phyloP scores from a whole-genome alignment of 306 rosid genomes.

The Purshia tridentata region DNA sequence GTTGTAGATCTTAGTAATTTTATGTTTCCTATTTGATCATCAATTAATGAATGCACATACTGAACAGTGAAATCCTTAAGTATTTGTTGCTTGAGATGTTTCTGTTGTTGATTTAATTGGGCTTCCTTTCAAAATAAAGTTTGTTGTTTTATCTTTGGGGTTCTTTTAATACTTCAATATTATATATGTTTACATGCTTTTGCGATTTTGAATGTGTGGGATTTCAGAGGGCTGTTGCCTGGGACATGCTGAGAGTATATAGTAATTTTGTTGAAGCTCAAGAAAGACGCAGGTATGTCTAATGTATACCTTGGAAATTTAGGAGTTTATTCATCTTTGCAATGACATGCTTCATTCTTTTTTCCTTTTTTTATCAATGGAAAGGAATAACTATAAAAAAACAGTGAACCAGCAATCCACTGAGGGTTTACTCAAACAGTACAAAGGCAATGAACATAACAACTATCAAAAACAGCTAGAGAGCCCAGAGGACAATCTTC shows the following conservation, averaged over 20 bases:
- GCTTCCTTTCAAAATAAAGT: neutral
- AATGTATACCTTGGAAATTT: neutral
- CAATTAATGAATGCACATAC: neutral
- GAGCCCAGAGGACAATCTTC: neutral
- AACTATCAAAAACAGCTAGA: neutral
- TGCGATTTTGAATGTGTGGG: conserved; percentile 14
- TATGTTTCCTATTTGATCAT: neutral
- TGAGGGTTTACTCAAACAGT: neutral
- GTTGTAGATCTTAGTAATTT: neutral
- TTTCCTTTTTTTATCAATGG: neutral
- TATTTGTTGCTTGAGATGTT: neutral
- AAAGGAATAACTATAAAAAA: neutral
- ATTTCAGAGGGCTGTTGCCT: conserved; percentile 80
- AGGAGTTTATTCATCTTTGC: conserved; percentile 14
- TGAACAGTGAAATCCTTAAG: neutral
- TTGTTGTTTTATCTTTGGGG: neutral
- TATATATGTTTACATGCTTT: neutral
- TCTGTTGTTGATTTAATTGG: neutral
- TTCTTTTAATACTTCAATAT: neutral
- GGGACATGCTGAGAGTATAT: conserved; percentile 95
- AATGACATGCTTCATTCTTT: neutral
- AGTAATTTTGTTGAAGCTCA: conserved; percentile 72
- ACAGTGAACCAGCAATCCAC: neutral
- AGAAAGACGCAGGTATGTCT: conserved; percentile 80
- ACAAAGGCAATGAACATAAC: neutral